Conservation (phyloP, 1,284 basidiomycete genomes). For the Leccinum cinnamomeum region DNA sequence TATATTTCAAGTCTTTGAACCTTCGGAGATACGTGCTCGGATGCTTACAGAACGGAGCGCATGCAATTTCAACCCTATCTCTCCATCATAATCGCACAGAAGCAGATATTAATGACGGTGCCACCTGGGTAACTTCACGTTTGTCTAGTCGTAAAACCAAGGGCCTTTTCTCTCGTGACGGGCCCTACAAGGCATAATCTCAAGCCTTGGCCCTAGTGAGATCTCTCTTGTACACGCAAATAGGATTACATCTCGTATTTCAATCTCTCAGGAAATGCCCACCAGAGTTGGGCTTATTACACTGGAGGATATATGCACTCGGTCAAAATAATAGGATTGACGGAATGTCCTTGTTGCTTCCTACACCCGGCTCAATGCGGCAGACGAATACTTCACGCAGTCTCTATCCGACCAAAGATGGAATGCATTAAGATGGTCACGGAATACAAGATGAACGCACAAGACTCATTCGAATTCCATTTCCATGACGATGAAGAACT, state of each 20-base stretch:
- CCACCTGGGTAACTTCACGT: no score
- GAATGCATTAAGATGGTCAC: conserved; percentile 87
- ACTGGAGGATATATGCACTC: conserved; percentile 83
- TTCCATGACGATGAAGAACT: conserved; percentile 68
- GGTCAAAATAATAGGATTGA: conserved; percentile 77
- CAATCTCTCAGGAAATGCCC: conserved; percentile 55
- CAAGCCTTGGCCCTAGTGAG: conserved; percentile 75
- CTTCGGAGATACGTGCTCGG: conserved; percentile 90
- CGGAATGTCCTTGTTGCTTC: conserved; percentile 60
- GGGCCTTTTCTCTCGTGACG: no score
- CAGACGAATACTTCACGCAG: conserved; percentile 73
- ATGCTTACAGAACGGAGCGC: conserved; percentile 93
- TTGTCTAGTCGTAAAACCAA: no score
- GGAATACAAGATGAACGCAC: conserved; percentile 80
- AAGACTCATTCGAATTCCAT: conserved; percentile 57
- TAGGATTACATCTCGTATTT: conserved; percentile 87
- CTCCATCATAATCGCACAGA: conserved; percentile 65
- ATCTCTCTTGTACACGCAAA: conserved; percentile 88
- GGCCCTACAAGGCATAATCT: no score
- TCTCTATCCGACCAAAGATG: conserved; percentile 57
- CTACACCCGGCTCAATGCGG: conserved; percentile 63
- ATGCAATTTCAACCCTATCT: conserved; percentile 86
- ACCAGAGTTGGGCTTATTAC: conserved; percentile 67
- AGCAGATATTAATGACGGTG: no score
- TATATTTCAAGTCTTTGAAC: conserved; percentile 88